Base-by-base conservation (phyloP, 1,139 yeast species). In the Candida tropicalis region DNA sequence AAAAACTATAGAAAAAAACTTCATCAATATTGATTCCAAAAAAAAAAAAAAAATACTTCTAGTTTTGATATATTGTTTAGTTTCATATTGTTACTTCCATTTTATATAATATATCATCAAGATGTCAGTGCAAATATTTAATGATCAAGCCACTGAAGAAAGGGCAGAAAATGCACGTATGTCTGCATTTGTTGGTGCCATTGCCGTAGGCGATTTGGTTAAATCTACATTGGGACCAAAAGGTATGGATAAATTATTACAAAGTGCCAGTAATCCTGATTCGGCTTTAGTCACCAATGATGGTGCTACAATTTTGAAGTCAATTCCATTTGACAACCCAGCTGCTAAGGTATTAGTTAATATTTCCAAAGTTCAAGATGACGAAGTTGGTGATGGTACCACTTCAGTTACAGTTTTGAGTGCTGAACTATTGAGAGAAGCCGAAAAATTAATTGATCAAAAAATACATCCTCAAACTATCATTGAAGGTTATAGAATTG, bases 311-410 rank as follows among this genome's bases (percentile, higher is more conserved):
- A 93, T 93, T 53, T 74, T 93, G 55, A 91, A 93, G 60, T 79
- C 96, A 1, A 93, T 93, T 57, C 98, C 99, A 8, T 81, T 93
- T 57, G 97, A 91, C 60, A 93, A 95, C 57, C 99, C 99, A 11
- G 99, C 99, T 3, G 99, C 99, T 27, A 93, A 93, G 63, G 99
- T 95, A 8, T 75, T 93, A 56, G 99, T 95, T 28, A 93, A 93
- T 63, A 87, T 93, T 49, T 85, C 97, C 42, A 93, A 93, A 66
- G 98, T 93, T 29, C 99, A 93, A 73, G 99, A 93, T 61, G 97
- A 93, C 63, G 98, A 93, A 65, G 96, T 93, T 58, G 99, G 99
- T 44, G 99, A 93, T 65, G 99, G 99, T 53, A 93, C 99, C 37
- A 93, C 99, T 0, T 88, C 97, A n/a, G 99, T 93, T 26, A 90